Conservation (phyloP, 495 filamentous ascomycete genomes). For the Lasiosphaeria miniovina region DNA sequence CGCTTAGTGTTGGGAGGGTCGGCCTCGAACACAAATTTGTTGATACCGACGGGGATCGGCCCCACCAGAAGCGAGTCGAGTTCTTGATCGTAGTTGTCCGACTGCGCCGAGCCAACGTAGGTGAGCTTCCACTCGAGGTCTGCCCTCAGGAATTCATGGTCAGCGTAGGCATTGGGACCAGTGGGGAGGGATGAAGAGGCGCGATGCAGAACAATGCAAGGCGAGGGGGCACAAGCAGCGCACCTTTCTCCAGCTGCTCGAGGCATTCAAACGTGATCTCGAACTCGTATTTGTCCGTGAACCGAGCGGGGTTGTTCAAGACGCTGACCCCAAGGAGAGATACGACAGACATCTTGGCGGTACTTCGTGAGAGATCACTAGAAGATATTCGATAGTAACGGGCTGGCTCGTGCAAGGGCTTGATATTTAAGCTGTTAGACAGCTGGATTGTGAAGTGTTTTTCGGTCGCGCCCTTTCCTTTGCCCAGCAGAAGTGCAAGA, state of each 20-base stretch:
- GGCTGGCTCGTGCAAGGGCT: background rate
- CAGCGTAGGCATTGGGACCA: constrained; percentile 1
- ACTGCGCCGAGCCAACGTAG: constrained; percentile 96
- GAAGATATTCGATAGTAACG: background rate
- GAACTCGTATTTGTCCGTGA: constrained; percentile 85
- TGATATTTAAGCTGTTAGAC: background rate
- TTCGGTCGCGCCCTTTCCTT: background rate
- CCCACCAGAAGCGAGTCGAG: constrained; percentile 95
- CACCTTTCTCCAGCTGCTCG: constrained; percentile 86
- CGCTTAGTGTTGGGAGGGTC: constrained; percentile 83
- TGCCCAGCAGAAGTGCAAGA: background rate
- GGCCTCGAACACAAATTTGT: constrained; percentile 98
- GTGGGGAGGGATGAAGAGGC: background rate
- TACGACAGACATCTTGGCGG: constrained; percentile 84
- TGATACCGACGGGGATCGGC: constrained; percentile 92
- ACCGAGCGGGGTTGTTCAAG: constrained; percentile 91
- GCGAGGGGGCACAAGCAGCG: constrained; percentile 6
- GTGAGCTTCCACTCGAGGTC: constrained; percentile 99
- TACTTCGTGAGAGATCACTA: constrained; percentile 2
- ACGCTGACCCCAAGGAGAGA: constrained; percentile 93
- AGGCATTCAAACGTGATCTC: constrained; percentile 99
- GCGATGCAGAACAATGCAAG: background rate
- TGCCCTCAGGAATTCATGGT: constrained; percentile 29
- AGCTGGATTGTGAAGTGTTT: background rate
- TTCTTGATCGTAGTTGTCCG: constrained; percentile 96